Evolutionary conservation across 768 basidiomycete genomes (phyloP).

Genomic region (Tulasnella calospora): DNA sequence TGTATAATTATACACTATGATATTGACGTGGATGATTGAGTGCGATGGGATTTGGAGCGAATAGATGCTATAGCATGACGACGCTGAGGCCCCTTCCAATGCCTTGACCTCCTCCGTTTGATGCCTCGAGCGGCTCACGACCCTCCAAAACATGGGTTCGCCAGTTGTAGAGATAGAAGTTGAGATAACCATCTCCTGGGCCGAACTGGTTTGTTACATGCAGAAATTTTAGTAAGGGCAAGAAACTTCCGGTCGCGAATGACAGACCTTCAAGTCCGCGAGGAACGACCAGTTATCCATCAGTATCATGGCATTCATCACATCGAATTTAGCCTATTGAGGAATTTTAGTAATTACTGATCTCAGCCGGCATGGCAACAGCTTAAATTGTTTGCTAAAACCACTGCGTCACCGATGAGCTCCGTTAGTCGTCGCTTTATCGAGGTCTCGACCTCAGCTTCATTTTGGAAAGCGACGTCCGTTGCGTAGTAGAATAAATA

Average conservation of each 20-base stretch:
- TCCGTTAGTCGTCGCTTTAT: constrained; percentile 65
- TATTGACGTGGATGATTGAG: background rate
- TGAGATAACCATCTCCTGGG: constrained; percentile 80
- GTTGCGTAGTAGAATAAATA: constrained; percentile 98
- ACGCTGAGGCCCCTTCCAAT: constrained; percentile 56
- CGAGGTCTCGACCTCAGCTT: constrained; percentile 54
- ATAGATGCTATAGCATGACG: constrained; percentile 73
- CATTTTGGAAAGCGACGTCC: constrained; percentile 61
- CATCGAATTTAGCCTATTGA: constrained; percentile 75
- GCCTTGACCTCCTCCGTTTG: constrained; percentile 39
- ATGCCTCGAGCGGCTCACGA: constrained; percentile 46
- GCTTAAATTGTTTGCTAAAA: constrained; percentile 62
- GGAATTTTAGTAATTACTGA: background rate
- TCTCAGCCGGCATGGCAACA: background rate
- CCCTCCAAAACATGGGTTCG: constrained; percentile 76
- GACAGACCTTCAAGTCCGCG: constrained; percentile 68
- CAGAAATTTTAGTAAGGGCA: background rate
- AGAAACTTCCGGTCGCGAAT: background rate
- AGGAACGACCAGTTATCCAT: constrained; percentile 90
- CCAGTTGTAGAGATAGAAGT: constrained; percentile 96
- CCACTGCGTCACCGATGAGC: constrained; percentile 73
- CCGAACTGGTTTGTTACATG: constrained; percentile 60
- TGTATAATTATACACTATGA: background rate
- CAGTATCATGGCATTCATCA: constrained; percentile 89
- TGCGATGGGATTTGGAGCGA: background rate